phyloP scores from a whole-genome alignment of 805 yeast species.

The Barnettozyma californica region DNA sequence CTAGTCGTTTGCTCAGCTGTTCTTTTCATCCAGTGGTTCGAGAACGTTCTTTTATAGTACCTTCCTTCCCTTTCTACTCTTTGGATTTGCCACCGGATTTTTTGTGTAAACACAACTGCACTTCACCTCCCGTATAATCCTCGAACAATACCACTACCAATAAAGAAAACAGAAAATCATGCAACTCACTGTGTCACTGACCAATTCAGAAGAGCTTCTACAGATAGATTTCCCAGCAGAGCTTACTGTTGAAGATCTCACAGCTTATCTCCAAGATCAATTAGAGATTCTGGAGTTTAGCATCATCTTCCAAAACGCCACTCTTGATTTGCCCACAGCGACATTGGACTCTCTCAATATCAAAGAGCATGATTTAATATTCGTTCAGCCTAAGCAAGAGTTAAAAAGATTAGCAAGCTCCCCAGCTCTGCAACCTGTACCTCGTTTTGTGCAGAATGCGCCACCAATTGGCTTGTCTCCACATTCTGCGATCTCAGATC shows the following conservation, averaged over 20 bases:
- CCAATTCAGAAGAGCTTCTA: slow-evolving; percentile 13
- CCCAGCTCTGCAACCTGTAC: background rate
- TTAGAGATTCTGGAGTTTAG: slow-evolving; percentile 12
- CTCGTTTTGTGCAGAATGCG: background rate
- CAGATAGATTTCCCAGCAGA: slow-evolving; percentile 60
- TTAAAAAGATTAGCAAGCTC: background rate
- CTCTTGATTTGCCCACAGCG: slow-evolving; percentile 2
- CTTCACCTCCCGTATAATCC: too few species aligned
- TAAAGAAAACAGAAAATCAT: background rate
- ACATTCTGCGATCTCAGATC: background rate
- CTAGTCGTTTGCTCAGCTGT: slow-evolving; percentile 2
- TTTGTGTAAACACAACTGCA: background rate
- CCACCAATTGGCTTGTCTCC: background rate
- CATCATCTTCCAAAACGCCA: slow-evolving; percentile 30
- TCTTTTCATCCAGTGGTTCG: background rate
- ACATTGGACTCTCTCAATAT: background rate
- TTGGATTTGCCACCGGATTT: background rate
- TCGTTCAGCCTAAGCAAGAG: slow-evolving; percentile 1
- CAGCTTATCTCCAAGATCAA: slow-evolving; percentile 56
- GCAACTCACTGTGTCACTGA: slow-evolving; percentile 17
- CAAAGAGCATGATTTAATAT: slow-evolving; percentile 2
- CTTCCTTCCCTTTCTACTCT: too few species aligned
- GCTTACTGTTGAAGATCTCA: slow-evolving; percentile 59
- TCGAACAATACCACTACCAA: background rate
- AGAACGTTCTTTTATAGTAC: background rate